Evolutionary conservation across 202 grass and related monocot genomes (phyloP).

Genomic region (Carex arenaria): DNA sequence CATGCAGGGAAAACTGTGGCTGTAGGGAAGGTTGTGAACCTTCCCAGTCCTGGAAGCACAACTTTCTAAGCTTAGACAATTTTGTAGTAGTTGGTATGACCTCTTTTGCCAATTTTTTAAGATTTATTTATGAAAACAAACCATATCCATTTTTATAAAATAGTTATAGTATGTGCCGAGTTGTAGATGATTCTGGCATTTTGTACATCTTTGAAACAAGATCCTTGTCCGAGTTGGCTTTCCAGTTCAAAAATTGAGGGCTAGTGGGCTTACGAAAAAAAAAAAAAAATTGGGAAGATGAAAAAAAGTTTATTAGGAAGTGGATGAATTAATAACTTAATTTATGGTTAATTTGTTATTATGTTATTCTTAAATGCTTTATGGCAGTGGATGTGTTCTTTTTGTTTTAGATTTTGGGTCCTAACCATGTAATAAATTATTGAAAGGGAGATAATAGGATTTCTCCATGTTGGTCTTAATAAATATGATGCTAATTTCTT

Average conservation of each 20-base stretch:
- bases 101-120: background rate
- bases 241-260: background rate
- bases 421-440: background rate
- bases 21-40: conserved; percentile 79
- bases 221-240: background rate
- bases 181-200: background rate
- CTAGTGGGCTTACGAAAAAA: background rate
- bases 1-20: conserved; percentile 86
- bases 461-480: background rate
- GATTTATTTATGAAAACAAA: background rate
- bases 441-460: background rate
- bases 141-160: background rate
- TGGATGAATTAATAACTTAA: background rate
- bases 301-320: background rate
- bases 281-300: background rate
- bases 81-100: conserved; percentile 47
- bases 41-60: conserved; percentile 40
- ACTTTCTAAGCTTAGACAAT: conserved; percentile 49
- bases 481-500: background rate
- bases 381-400: background rate
- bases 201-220: background rate
- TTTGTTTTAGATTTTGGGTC: background rate
- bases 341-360: background rate
- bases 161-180: background rate
- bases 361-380: background rate